phyloP scores from a whole-genome alignment of 495 filamentous ascomycete species.

The Penicillium subrubescens region DNA sequence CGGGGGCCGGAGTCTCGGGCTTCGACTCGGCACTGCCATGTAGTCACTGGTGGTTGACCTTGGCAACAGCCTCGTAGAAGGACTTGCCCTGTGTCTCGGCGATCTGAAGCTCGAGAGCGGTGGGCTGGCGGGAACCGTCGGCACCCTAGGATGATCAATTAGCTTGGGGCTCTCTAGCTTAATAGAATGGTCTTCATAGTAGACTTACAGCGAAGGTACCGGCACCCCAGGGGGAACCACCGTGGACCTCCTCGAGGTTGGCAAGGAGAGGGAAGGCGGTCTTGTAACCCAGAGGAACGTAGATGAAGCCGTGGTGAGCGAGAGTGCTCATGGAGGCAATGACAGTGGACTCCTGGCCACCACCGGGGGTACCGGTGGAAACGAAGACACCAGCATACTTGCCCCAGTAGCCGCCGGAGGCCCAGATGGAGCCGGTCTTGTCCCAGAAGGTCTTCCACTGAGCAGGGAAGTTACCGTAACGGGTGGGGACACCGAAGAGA shows the following conservation, averaged over 20 bases:
- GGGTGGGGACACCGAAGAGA: constrained; percentile 95
- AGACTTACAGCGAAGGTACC: constrained; percentile 80
- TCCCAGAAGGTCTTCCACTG: constrained; percentile 96
- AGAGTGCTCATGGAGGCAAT: constrained; percentile 84
- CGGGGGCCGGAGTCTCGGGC: constrained; percentile 34
- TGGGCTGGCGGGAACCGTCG: constrained; percentile 83
- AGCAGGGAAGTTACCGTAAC: constrained; percentile 96
- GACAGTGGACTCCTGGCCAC: constrained; percentile 91
- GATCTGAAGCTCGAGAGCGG: constrained; percentile 69
- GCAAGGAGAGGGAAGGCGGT: constrained; percentile 68
- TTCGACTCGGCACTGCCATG: constrained; percentile 57
- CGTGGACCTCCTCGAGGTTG: constrained; percentile 75
- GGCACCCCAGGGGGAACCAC: constrained; percentile 90
- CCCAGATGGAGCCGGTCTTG: constrained; percentile 74
- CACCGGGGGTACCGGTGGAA: constrained; percentile 77
- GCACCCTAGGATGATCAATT: constrained; percentile 38
- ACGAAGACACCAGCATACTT: constrained; percentile 95
- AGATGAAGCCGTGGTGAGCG: constrained; percentile 92
- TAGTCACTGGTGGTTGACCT: constrained; percentile 79
- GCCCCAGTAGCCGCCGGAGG: constrained; percentile 73
- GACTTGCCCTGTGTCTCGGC: constrained; percentile 80
- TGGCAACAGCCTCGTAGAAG: constrained; percentile 80
- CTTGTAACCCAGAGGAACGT: constrained; percentile 91
- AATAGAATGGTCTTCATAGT: neutral
- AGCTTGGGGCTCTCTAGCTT: neutral